phyloP scores from a whole-genome alignment of 23 red algal genomes.

The Rhodosorus marinus region DNA sequence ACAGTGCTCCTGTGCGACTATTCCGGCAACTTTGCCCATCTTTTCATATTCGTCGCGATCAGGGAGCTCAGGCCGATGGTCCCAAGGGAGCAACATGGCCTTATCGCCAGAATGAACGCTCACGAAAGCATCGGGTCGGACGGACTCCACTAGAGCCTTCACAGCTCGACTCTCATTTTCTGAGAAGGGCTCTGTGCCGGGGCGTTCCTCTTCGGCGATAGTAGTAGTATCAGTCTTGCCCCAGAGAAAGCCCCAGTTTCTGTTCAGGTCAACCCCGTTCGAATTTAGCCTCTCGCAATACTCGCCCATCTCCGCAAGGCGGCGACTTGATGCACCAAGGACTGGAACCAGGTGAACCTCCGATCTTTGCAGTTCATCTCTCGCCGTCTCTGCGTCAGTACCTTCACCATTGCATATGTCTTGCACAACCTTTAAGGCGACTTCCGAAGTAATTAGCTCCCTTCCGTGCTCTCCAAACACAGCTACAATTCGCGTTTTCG shows the following conservation, averaged over 20 bases:
- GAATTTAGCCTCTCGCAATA: slow-evolving; percentile 17
- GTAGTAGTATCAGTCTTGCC: slow-evolving; percentile 5
- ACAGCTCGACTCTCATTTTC: slow-evolving; percentile 33
- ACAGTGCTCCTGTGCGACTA: background rate
- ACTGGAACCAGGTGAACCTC: slow-evolving; percentile 30
- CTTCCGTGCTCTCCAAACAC: slow-evolving; percentile 62
- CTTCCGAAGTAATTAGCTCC: slow-evolving; percentile 48
- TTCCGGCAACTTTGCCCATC: background rate
- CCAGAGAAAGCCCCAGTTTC: slow-evolving; percentile 36
- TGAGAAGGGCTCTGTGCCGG: slow-evolving; percentile 12
- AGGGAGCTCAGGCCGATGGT: too few relatives aligned
- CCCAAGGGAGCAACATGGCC: slow-evolving; percentile 28
- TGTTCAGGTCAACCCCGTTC: slow-evolving; percentile 33
- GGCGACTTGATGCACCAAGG: slow-evolving; percentile 2
- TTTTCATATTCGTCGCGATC: too few relatives aligned
- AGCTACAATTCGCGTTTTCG: slow-evolving; percentile 1
- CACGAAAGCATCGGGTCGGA: slow-evolving; percentile 17
- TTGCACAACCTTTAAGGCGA: slow-evolving; percentile 19
- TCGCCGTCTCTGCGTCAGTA: background rate
- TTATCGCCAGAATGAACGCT: slow-evolving; percentile 35
- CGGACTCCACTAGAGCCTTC: slow-evolving; percentile 3
- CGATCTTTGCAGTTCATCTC: background rate
- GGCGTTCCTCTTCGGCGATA: slow-evolving; percentile 15
- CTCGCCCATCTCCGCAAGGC: slow-evolving; percentile 11
- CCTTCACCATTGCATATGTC: background rate